phyloP scores from a whole-genome alignment of 305 asterid species.

The Fraxinus platypoda region DNA sequence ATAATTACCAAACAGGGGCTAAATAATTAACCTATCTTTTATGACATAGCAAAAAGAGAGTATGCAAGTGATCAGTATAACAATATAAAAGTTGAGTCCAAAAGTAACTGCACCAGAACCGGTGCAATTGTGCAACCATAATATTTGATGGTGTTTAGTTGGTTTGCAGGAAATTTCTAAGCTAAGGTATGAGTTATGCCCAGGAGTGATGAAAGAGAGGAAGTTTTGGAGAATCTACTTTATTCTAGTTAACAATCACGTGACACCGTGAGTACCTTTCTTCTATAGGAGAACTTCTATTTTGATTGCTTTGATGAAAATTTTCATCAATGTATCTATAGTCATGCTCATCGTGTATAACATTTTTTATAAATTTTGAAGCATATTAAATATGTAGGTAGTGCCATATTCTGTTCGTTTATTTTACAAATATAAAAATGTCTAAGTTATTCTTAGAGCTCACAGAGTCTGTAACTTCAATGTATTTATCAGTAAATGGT shows the following conservation, averaged over 20 bases:
- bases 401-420: not conserved
- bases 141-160: not conserved
- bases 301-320: slow-evolving; percentile 1
- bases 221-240: slow-evolving; percentile 95
- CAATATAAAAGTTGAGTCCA: slow-evolving; percentile 11
- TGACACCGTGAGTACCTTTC: slow-evolving; percentile 64
- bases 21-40: not conserved
- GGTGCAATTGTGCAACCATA: not conserved
- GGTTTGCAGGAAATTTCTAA: slow-evolving; percentile 79
- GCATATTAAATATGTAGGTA: not conserved
- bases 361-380: not conserved
- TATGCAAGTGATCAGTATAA: not conserved
- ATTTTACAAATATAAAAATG: not conserved
- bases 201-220: slow-evolving; percentile 84
- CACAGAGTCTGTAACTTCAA: not conserved
- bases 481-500: not conserved
- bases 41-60: not conserved
- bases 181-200: slow-evolving; percentile 87
- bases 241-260: slow-evolving; percentile 73
- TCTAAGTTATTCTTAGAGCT: not conserved
- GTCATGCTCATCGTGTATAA: not conserved
- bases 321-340: not conserved
- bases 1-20: too few relatives aligned
- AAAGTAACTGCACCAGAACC: not conserved
- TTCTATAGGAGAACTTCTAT: slow-evolving; percentile 8